Conservation (phyloP, 1,284 basidiomycete genomes). For the Hymenochaete sp. region DNA sequence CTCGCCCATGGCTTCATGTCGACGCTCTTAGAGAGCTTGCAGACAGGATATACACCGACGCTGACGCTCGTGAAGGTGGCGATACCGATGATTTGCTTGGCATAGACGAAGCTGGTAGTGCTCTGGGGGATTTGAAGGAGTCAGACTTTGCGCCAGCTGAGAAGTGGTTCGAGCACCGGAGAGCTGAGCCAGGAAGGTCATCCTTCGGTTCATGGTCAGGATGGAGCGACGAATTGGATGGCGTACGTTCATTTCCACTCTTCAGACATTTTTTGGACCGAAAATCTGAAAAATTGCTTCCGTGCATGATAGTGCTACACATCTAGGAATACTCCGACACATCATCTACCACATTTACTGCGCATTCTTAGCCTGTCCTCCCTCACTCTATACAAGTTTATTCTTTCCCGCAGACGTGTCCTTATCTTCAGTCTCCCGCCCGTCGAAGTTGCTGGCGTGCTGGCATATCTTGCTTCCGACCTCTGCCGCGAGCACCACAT, state of each 20-base stretch:
- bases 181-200: slow-evolving; percentile 37
- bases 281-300: slow-evolving; percentile 7
- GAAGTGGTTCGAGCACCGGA: slow-evolving; percentile 56
- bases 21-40: slow-evolving; percentile 52
- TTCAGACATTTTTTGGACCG: not conserved
- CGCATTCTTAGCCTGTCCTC: slow-evolving; percentile 68
- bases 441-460: slow-evolving; percentile 65
- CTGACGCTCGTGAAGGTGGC: slow-evolving; percentile 39
- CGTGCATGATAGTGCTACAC: slow-evolving; percentile 26
- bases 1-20: slow-evolving; percentile 66
- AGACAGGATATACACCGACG: slow-evolving; percentile 42
- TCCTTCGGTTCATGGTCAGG: slow-evolving; percentile 53
- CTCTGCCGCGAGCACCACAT: slow-evolving; percentile 55
- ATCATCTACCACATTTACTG: slow-evolving; percentile 59
- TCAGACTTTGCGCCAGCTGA: slow-evolving; percentile 54
- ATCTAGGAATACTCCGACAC: slow-evolving; percentile 39
- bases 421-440: slow-evolving; percentile 70
- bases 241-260: slow-evolving; percentile 28
- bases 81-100: slow-evolving; percentile 28
- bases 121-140: slow-evolving; percentile 27
- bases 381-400: slow-evolving; percentile 68
- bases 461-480: slow-evolving; percentile 67
- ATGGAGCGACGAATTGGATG: slow-evolving; percentile 56
- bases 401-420: slow-evolving; percentile 60
- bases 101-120: not conserved